phyloP scores from a whole-genome alignment of 129 eudicot genomes.

The Arctium lappa region DNA sequence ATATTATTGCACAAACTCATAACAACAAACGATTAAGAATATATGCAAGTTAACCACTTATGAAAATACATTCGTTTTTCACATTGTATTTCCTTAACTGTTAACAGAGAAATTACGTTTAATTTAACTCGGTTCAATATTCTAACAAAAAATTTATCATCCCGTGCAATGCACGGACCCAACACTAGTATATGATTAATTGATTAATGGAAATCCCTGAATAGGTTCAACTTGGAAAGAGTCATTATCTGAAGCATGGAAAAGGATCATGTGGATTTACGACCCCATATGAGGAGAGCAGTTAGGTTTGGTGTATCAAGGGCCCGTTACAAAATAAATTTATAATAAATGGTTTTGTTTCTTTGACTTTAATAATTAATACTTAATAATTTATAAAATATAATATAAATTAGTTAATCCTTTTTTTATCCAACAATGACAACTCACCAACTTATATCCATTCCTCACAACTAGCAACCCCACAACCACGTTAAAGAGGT shows the following conservation, averaged over 20 bases:
- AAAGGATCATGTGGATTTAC: neutral
- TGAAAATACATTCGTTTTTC: no score
- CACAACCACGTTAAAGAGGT: neutral
- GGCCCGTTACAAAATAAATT: conserved; percentile 5
- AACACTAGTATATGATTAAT: no score
- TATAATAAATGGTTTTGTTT: neutral
- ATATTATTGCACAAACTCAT: no score
- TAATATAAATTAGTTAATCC: conserved; percentile 4
- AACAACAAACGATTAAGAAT: no score
- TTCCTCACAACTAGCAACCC: neutral
- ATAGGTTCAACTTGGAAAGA: neutral
- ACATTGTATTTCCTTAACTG: no score
- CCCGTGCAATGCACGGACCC: no score
- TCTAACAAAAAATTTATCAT: no score
- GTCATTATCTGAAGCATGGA: neutral
- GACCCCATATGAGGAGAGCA: conserved; percentile 24
- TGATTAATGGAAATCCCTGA: neutral
- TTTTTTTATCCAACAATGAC: conserved; percentile 22
- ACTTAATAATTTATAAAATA: neutral
- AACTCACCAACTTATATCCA: conserved; percentile 21
- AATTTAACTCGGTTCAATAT: no score
- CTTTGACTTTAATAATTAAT: conserved; percentile 9
- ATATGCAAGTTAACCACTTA: no score
- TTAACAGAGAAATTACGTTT: no score
- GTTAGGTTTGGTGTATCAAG: conserved; percentile 23